Evolutionary conservation across 352 stramenopile species (phyloP).

Genomic region (Pythium chondricola): DNA sequence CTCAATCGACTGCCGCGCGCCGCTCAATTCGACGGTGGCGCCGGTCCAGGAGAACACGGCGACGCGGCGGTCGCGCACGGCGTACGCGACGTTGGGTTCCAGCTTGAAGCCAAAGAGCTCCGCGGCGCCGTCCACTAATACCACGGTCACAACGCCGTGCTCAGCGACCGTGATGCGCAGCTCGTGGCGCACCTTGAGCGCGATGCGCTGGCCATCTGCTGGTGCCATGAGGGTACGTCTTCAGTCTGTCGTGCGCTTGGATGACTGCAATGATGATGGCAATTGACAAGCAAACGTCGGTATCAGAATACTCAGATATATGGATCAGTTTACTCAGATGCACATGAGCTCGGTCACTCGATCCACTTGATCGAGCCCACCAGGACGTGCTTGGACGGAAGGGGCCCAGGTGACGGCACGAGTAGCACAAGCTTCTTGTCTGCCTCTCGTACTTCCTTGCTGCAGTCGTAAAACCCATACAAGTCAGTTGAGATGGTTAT

Average conservation of each 20-base stretch:
- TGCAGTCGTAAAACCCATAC: constrained; percentile 10
- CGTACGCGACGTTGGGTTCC: not conserved
- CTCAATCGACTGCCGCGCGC: not conserved
- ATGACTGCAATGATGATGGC: too few species aligned
- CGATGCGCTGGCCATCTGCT: too few species aligned
- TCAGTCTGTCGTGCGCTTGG: too few species aligned
- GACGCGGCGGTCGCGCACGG: not conserved
- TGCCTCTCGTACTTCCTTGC: constrained; percentile 68
- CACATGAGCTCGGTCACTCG: constrained; percentile 49
- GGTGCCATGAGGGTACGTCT: too few species aligned
- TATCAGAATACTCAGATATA: too few species aligned
- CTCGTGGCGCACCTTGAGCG: not conserved
- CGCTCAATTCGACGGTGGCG: not conserved
- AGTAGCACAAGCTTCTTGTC: constrained; percentile 80
- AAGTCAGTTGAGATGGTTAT: not conserved
- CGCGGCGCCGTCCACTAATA: not conserved
- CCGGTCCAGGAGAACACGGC: not conserved
- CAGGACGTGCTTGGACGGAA: constrained; percentile 75
- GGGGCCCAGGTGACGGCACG: constrained; percentile 68
- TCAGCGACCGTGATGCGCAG: not conserved
- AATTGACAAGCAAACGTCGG: too few species aligned
- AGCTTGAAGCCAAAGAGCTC: not conserved
- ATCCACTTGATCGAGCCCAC: constrained; percentile 85
- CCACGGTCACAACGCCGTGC: not conserved
- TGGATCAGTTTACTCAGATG: too few species aligned